Evolutionary conservation across 2,329 filamentous ascomycete species (phyloP).

Genomic region (Botrytis tulipae): DNA sequence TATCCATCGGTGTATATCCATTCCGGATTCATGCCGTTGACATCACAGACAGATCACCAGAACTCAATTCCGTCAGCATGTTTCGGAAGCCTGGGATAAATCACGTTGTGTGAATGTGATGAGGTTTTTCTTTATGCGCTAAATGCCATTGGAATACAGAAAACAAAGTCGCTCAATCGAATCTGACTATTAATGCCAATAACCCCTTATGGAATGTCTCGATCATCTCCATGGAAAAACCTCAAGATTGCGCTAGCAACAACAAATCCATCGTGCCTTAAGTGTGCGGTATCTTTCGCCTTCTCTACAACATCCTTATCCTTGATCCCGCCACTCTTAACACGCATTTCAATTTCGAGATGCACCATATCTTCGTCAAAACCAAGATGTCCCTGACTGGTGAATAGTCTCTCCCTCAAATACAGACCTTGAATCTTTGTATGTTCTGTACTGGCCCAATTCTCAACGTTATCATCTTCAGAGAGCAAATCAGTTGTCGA

Average conservation of each 20-base stretch:
- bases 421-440: constrained; percentile 81
- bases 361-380: constrained; percentile 66
- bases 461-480: constrained; percentile 49
- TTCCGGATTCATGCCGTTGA: neutral
- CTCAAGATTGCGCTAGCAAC: constrained; percentile 72
- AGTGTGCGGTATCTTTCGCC: constrained; percentile 62
- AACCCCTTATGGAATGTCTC: constrained; percentile 15
- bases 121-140: neutral
- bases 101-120: neutral
- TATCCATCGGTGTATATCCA: neutral
- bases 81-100: neutral
- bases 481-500: constrained; percentile 43
- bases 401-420: constrained; percentile 61
- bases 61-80: neutral
- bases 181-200: neutral
- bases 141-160: neutral
- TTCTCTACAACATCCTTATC: constrained; percentile 67
- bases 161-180: neutral
- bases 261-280: constrained; percentile 73
- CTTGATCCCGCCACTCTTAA: constrained; percentile 69
- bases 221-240: constrained; percentile 51
- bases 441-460: constrained; percentile 61
- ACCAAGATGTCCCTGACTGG: constrained; percentile 84
- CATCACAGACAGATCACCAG: neutral
- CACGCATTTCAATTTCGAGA: constrained; percentile 63